Percentiles rank a stretch among this genome's conserved stretches.
phyloP scores from a whole-genome alignment of 2,329 filamentous ascomycete genomes.

The Zymoseptoria passerinii region DNA sequence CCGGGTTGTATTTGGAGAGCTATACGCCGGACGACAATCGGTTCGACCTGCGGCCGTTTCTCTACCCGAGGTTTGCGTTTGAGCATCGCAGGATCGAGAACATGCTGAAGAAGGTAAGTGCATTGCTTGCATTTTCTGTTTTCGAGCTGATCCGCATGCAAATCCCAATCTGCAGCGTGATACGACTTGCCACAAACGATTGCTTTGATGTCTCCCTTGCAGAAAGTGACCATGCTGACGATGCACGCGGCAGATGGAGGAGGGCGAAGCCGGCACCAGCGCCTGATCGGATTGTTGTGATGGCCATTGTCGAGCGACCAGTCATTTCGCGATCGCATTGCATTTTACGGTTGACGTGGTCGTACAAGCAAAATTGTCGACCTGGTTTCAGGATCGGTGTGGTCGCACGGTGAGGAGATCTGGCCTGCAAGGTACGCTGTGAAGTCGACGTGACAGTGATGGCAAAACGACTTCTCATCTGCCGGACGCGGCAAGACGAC shows the following conservation, averaged over 20 bases:
- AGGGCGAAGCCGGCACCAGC: not conserved
- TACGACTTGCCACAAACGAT: not conserved
- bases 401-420: not conserved
- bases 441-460: not conserved
- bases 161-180: not conserved
- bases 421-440: not conserved
- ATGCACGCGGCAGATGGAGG: not conserved
- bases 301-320: not conserved
- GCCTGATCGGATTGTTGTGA: not conserved
- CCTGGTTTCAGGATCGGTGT: not conserved
- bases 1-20: slow-evolving; percentile 45
- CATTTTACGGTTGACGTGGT: not conserved
- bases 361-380: not conserved
- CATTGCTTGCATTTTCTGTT: not conserved
- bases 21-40: slow-evolving; percentile 47
- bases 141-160: not conserved
- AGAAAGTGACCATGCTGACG: not conserved
- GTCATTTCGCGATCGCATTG: not conserved
- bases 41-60: slow-evolving; percentile 49
- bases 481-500: not conserved
- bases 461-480: not conserved
- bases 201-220: not conserved
- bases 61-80: slow-evolving; percentile 44
- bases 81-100: slow-evolving; percentile 44
- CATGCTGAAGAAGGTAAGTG: slow-evolving; percentile 31